Percentiles rank a stretch among this genome's conserved stretches.
Conservation (phyloP, 2,329 filamentous ascomycete genomes). For the Teratosphaeria nubilosa region DNA sequence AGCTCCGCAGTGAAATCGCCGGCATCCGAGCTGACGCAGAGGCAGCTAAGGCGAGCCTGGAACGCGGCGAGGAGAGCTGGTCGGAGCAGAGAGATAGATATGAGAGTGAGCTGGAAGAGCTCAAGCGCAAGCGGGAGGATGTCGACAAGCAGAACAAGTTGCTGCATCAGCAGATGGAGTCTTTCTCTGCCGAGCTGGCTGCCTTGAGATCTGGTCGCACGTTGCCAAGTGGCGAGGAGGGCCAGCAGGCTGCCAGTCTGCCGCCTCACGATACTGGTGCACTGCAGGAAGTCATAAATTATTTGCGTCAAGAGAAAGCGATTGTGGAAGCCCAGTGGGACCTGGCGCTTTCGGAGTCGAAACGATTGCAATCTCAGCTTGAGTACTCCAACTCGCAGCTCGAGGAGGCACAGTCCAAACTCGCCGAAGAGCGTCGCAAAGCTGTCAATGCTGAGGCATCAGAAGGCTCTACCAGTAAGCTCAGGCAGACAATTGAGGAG, state of each 20-base stretch:
- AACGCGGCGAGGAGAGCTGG: constrained; percentile 81
- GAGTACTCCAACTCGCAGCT: constrained; percentile 80
- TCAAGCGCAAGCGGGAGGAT: constrained; percentile 60
- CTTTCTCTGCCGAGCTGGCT: constrained; percentile 63
- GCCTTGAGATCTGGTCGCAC: constrained; percentile 65
- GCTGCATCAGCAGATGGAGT: constrained; percentile 80
- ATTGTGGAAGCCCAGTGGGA: constrained; percentile 96
- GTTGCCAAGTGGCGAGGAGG: constrained; percentile 33
- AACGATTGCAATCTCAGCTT: constrained; percentile 80
- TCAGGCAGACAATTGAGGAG: constrained; percentile 91
- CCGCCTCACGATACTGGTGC: constrained; percentile 53
- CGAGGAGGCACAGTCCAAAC: constrained; percentile 77
- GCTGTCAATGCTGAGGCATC: constrained; percentile 63
- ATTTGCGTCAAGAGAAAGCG: constrained; percentile 89
- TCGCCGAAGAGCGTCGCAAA: constrained; percentile 76
- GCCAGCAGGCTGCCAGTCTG: constrained; percentile 36
- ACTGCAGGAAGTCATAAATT: constrained; percentile 82
- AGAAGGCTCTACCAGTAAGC: constrained; percentile 71
- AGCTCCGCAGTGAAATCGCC: constrained; percentile 68
- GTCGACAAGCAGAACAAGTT: constrained; percentile 81
- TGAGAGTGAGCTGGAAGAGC: constrained; percentile 72
- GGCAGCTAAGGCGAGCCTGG: constrained; percentile 67
- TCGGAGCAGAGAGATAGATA: constrained; percentile 68
- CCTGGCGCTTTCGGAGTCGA: constrained; percentile 75
- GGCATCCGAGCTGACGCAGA: constrained; percentile 72